Evolutionary conservation across 164 flowering plant species (phyloP).

Genomic region (Dillenia suffruticosa): DNA sequence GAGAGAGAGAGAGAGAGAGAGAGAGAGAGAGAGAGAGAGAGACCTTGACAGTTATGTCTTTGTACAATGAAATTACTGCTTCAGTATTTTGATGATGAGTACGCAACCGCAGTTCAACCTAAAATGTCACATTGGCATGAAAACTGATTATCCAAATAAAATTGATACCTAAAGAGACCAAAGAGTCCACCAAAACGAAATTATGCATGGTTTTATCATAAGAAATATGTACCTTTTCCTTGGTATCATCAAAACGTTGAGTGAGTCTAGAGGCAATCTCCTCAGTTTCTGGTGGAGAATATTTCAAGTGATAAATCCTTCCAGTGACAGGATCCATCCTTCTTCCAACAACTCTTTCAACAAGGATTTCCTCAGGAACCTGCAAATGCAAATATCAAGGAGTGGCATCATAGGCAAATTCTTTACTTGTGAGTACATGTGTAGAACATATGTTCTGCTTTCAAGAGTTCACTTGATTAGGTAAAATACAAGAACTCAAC

Average conservation of each 20-base stretch:
- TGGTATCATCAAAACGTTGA: constrained; percentile 97
- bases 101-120: constrained; percentile 81
- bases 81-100: constrained; percentile 89
- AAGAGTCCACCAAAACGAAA: too few species aligned
- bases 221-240: constrained; percentile 64
- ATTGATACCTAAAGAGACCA: too few species aligned
- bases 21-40: constrained; percentile 5
- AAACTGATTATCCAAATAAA: too few species aligned
- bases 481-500: too few species aligned
- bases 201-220: neutral
- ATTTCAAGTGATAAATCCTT: constrained; percentile 86
- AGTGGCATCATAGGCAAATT: too few species aligned
- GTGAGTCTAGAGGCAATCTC: constrained; percentile 92
- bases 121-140: neutral
- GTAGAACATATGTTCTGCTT: too few species aligned
- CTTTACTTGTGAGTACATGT: too few species aligned
- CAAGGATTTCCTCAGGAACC: constrained; percentile 92
- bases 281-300: constrained; percentile 92
- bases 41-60: constrained; percentile 70
- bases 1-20: constrained; percentile 6
- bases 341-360: constrained; percentile 95
- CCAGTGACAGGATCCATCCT: constrained; percentile 98
- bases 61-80: constrained; percentile 69
- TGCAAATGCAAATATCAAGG: constrained; percentile 15
- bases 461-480: too few species aligned